These are phyloP conservation scores for Aeschynomene evenia DNA, from an alignment of 306 rosid species.

Conservation along the genomic window DNA sequence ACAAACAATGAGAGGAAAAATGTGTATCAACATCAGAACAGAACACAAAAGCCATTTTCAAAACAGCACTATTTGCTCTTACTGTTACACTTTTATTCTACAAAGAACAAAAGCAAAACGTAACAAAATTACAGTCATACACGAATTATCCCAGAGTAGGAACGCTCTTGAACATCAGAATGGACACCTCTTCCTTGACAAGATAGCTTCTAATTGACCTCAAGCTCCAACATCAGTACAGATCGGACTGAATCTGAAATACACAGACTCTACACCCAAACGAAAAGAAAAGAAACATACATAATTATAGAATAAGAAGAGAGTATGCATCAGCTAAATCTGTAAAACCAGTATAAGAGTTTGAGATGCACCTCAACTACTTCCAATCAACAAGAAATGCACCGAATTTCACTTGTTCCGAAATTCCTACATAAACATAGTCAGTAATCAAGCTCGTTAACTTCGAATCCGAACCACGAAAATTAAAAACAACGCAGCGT, in stretches of 20 bases:
- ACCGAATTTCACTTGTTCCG: background rate
- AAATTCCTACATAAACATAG: background rate
- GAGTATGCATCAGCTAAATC: background rate
- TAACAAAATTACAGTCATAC: background rate
- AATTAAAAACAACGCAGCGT: background rate
- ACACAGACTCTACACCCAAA: background rate
- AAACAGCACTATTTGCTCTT: background rate
- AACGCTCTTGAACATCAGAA: background rate
- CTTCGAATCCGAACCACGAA: background rate
- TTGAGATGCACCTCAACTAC: background rate
- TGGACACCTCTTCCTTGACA: background rate
- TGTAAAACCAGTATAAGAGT: background rate
- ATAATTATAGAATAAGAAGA: background rate
- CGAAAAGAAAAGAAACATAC: too few relatives aligned
- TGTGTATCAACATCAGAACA: background rate
- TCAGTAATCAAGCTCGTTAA: conserved; percentile 18
- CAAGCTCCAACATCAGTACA: conserved; percentile 4
- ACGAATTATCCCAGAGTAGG: background rate
- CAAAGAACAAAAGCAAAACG: background rate
- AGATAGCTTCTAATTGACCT: background rate
- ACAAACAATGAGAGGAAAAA: background rate
- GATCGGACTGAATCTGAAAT: conserved; percentile 15
- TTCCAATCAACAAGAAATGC: conserved; percentile 10
- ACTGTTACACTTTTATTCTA: background rate
- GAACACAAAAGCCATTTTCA: background rate